Evolutionary conservation across 192 early-diverging fungal genomes (phyloP).

Genomic region (Mortierella antarctica): DNA sequence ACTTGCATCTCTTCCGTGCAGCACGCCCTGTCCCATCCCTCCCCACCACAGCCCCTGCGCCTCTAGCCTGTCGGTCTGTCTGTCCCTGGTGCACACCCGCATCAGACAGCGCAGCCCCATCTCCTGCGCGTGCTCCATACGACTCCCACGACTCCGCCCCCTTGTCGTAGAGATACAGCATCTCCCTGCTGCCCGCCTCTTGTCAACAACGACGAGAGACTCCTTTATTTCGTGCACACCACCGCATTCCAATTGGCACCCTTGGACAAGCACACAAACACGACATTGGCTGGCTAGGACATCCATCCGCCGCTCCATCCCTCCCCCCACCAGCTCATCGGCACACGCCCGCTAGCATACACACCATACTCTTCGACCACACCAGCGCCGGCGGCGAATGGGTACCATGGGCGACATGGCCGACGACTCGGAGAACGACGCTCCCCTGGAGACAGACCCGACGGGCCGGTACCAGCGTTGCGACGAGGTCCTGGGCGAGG

Average conservation of each 20-base stretch:
- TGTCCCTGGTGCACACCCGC: not conserved
- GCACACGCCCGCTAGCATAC: too few species aligned
- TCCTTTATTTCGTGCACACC: not conserved
- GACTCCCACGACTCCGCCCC: not conserved
- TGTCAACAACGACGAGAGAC: too few species aligned
- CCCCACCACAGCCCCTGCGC: too few species aligned
- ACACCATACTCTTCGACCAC: too few species aligned
- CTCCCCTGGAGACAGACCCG: conserved; percentile 65
- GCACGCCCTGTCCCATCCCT: too few species aligned
- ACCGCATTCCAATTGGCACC: conserved; percentile 3
- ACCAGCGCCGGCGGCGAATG: too few species aligned
- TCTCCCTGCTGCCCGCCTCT: too few species aligned
- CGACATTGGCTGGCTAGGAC: too few species aligned
- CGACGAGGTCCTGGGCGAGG: conserved; percentile 72
- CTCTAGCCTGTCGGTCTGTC: not conserved
- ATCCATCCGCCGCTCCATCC: too few species aligned
- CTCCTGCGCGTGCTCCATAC: not conserved
- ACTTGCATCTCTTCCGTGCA: too few species aligned
- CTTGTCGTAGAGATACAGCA: not conserved
- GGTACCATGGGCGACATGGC: conserved; percentile 5
- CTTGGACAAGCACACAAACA: too few species aligned
- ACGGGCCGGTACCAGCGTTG: conserved; percentile 73
- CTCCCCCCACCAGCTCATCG: too few species aligned
- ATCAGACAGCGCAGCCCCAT: not conserved
- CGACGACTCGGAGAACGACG: conserved; percentile 53